Conservation (phyloP, 2,329 filamentous ascomycete species). For the Cordyceps cateniannulata region DNA sequence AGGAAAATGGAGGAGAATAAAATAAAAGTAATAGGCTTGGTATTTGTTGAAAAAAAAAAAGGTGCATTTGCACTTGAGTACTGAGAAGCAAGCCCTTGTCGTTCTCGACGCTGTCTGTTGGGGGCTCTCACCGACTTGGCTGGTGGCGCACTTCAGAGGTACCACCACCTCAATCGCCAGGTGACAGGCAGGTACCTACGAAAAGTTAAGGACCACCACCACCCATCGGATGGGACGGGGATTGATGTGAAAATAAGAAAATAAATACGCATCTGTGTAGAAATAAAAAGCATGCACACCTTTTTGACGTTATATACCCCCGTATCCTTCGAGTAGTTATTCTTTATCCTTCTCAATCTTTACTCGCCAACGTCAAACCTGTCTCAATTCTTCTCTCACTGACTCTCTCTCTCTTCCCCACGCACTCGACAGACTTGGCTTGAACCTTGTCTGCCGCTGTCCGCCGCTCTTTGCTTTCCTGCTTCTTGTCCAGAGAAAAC, state of each 20-base stretch:
- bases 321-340: background rate
- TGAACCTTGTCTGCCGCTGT: constrained; percentile 2
- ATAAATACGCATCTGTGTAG: background rate
- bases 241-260: background rate
- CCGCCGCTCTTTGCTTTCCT: background rate
- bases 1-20: background rate
- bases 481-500: background rate
- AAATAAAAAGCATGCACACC: no score
- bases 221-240: background rate
- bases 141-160: background rate
- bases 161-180: background rate
- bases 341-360: background rate
- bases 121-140: background rate
- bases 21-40: background rate
- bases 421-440: background rate
- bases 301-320: background rate
- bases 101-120: background rate
- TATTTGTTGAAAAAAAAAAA: no score
- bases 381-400: background rate
- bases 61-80: background rate
- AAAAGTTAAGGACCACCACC: no score
- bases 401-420: constrained; percentile 1
- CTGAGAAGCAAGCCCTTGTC: background rate
- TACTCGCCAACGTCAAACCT: background rate
- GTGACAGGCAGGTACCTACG: no score